Percentiles rank a stretch among this genome's conserved stretches.
Conservation (phyloP, 768 basidiomycete species). For the Tylopilus plumbeoviolaceoides region DNA sequence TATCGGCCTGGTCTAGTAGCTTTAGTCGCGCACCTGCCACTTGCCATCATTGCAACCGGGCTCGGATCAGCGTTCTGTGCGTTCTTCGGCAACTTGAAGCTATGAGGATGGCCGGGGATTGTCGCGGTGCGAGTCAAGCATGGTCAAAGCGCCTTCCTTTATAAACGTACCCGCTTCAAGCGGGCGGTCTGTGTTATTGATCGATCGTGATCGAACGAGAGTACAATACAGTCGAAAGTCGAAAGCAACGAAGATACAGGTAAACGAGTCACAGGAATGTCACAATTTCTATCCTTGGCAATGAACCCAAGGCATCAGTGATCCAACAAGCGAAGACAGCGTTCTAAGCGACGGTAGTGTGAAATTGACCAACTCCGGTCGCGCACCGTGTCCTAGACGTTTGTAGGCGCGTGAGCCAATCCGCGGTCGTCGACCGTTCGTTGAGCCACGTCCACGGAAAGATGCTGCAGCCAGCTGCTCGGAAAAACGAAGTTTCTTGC, state of each 20-base stretch:
- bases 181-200: not conserved
- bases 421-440: constrained; percentile 16
- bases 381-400: constrained; percentile 6
- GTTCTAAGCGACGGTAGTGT: constrained; percentile 30
- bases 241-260: not conserved
- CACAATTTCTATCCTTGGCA: constrained; percentile 7
- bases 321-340: constrained; percentile 30
- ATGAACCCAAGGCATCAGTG: constrained; percentile 29
- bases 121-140: no score
- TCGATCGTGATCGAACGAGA: not conserved
- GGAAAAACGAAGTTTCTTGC: constrained; percentile 26
- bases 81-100: no score
- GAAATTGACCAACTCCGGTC: constrained; percentile 26
- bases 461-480: constrained; percentile 1
- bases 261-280: not conserved
- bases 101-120: no score
- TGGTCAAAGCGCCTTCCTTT: no score
- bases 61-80: no score
- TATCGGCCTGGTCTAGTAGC: no score
- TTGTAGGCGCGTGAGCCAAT: constrained; percentile 11
- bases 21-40: no score
- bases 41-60: no score
- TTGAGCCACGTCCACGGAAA: constrained; percentile 13
- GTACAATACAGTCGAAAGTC: not conserved
- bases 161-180: not conserved